A percentile compares a stretch with the other conserved stretches of the same genome.
phyloP scores from a whole-genome alignment of 106 monocot species.

The Platanthera zijinensis region DNA sequence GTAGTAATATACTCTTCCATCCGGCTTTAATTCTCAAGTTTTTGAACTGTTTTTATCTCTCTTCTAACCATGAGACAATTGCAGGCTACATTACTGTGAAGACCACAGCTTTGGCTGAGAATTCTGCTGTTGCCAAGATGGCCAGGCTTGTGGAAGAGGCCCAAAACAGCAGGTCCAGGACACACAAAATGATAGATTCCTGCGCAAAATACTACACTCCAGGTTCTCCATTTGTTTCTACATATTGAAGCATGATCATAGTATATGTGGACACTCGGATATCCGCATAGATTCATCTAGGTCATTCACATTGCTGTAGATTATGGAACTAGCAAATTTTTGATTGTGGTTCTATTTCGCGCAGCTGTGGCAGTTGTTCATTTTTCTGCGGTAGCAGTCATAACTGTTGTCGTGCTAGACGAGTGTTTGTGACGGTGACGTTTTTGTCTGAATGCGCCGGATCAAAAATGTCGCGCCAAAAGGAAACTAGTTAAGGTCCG shows the following conservation, averaged over 20 bases:
- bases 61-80: neutral
- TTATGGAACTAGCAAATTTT: no score
- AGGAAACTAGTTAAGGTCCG: no score
- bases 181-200: slow-evolving; percentile 74
- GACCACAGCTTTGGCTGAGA: slow-evolving; percentile 83
- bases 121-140: slow-evolving; percentile 94
- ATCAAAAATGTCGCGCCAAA: no score
- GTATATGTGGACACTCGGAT: no score
- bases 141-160: slow-evolving; percentile 92
- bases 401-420: no score
- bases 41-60: neutral
- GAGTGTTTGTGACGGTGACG: no score
- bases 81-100: slow-evolving; percentile 82
- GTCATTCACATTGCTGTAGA: no score
- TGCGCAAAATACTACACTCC: slow-evolving; percentile 93
- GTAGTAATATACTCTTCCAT: slow-evolving; percentile 1
- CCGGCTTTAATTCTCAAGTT: neutral
- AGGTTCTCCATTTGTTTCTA: slow-evolving; percentile 30
- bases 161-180: slow-evolving; percentile 80
- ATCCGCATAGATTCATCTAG: no score
- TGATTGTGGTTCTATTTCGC: no score
- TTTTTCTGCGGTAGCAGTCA: no score
- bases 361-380: no score
- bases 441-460: no score
- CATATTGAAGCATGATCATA: neutral